These are phyloP conservation scores for Aureobasidium vineae DNA, from an alignment of 2,329 filamentous ascomycete species.

Conservation along the genomic window DNA sequence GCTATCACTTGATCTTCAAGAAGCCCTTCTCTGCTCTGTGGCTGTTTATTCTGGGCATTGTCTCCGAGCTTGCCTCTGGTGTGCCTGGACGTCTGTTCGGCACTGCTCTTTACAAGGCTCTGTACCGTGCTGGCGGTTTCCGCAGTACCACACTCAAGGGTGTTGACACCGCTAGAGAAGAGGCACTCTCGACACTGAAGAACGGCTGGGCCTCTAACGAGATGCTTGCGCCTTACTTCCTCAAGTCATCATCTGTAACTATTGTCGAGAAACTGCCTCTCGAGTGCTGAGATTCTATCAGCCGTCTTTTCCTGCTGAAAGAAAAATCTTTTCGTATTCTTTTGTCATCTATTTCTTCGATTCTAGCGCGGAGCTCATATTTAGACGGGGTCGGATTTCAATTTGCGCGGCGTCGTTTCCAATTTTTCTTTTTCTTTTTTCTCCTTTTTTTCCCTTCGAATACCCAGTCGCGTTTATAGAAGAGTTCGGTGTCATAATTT, in stretches of 20 bases:
- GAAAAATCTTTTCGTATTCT: too few species aligned
- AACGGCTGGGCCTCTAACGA: conserved; percentile 24
- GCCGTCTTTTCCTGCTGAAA: not conserved
- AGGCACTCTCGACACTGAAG: conserved; percentile 12
- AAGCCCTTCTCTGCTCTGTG: conserved; percentile 21
- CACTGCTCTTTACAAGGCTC: conserved; percentile 25
- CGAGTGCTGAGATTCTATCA: not conserved
- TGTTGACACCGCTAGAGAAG: conserved; percentile 25
- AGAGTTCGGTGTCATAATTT: not conserved
- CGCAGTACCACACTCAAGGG: conserved; percentile 19
- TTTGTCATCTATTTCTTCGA: not conserved
- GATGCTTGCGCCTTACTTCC: conserved; percentile 26
- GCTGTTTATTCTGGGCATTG: conserved; percentile 26
- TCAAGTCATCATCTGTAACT: conserved; percentile 1
- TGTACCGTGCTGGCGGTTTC: conserved; percentile 20
- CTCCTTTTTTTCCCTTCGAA: not conserved
- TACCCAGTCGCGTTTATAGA: conserved; percentile 12
- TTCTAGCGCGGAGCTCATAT: not conserved
- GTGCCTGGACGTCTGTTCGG: conserved; percentile 25
- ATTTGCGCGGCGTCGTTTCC: not conserved
- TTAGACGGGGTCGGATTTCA: not conserved
- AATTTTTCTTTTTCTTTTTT: not conserved
- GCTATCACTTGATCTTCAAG: conserved; percentile 19
- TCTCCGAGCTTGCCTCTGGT: conserved; percentile 25
- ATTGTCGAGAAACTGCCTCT: conserved; percentile 17